phyloP scores from a whole-genome alignment of 208 protist genomes.

The Leishmania tarentolae region DNA sequence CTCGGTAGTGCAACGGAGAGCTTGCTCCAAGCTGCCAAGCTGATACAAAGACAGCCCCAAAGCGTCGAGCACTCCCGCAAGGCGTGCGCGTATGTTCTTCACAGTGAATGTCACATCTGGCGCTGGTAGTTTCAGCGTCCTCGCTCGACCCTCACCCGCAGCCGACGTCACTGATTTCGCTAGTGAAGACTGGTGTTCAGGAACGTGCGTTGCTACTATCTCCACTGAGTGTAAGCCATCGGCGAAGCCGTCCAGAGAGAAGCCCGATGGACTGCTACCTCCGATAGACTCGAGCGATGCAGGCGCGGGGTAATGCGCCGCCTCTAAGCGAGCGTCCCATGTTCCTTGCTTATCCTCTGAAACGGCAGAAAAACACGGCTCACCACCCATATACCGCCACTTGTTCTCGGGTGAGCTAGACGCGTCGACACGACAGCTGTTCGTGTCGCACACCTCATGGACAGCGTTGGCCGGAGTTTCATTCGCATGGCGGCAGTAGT shows the following conservation, averaged over 20 bases:
- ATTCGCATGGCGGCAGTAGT: constrained; percentile 7
- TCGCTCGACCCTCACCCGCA: background rate
- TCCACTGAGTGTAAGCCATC: background rate
- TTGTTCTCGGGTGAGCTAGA: background rate
- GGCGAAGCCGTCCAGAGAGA: background rate
- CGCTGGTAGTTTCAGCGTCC: background rate
- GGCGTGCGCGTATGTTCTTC: constrained; percentile 48
- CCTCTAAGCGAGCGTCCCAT: background rate
- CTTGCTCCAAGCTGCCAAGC: constrained; percentile 65
- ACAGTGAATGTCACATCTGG: constrained; percentile 20
- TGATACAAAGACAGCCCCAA: constrained; percentile 77
- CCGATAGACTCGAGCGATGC: background rate
- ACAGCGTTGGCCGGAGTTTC: background rate
- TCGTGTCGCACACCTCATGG: background rate
- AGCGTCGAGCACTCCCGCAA: constrained; percentile 80
- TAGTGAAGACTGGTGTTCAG: no score
- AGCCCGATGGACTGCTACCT: background rate
- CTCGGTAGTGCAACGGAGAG: constrained; percentile 77
- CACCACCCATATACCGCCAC: background rate
- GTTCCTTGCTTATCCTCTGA: background rate
- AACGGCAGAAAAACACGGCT: background rate
- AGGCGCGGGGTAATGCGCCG: background rate
- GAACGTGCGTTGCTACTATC: background rate
- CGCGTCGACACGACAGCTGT: background rate
- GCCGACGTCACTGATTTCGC: background rate